phyloP scores from a whole-genome alignment of 2,329 filamentous ascomycete genomes.

The Fusarium incarnatum region DNA sequence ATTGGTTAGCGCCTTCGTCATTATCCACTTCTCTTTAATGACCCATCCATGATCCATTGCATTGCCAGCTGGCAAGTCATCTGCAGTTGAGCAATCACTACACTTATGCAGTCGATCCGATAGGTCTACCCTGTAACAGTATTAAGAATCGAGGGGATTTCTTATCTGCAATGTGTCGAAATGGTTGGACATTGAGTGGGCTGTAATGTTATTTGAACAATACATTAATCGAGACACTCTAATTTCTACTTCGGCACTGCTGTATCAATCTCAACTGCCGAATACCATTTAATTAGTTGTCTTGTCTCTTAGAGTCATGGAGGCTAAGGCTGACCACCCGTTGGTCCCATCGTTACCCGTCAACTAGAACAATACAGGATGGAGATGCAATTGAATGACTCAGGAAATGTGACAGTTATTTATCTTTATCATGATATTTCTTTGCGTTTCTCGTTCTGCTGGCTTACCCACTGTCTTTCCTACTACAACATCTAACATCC shows the following conservation, averaged over 20 bases:
- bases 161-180: background rate
- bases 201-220: background rate
- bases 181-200: background rate
- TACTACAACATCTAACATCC: background rate
- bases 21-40: conserved; percentile 32
- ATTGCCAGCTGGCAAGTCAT: conserved; percentile 49
- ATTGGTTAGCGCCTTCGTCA: conserved; percentile 40
- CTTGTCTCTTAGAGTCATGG: background rate
- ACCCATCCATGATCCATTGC: conserved; percentile 17
- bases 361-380: background rate
- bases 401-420: background rate
- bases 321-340: background rate
- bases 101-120: conserved; percentile 38
- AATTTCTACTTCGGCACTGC: background rate
- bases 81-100: conserved; percentile 24
- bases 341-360: conserved; percentile 2
- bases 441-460: background rate
- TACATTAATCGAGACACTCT: background rate
- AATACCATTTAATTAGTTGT: too few relatives aligned
- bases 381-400: background rate
- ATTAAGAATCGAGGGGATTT: background rate
- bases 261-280: background rate
- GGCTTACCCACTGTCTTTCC: background rate
- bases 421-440: background rate
- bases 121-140: conserved; percentile 35